Conservation (phyloP, 371 early-diverging fungal species). For the Haplosporangium sp. region DNA sequence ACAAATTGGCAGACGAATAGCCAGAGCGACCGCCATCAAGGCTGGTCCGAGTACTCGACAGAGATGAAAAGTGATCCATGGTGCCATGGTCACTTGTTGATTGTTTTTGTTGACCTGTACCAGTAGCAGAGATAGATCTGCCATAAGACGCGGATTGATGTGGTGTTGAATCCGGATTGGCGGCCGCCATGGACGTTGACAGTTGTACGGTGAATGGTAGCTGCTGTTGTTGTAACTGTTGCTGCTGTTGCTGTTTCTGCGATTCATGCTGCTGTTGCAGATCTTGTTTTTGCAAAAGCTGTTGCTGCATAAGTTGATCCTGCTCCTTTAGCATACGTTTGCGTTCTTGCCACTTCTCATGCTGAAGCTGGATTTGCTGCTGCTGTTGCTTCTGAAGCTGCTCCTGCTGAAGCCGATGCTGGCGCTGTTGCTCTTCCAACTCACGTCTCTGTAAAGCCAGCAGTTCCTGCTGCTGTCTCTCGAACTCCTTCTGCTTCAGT, state of each 20-base stretch:
- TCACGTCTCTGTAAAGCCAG: conserved; percentile 23
- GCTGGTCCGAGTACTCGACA: not conserved
- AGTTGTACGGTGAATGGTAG: conserved; percentile 1
- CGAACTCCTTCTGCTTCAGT: conserved; percentile 41
- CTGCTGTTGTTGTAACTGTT: conserved; percentile 32
- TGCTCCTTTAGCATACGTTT: conserved; percentile 38
- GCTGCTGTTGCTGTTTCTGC: conserved; percentile 25
- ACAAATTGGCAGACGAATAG: not conserved
- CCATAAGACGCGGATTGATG: conserved; percentile 9
- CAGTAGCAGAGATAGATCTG: conserved; percentile 1
- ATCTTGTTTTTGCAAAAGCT: conserved; percentile 27
- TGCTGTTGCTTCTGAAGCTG: conserved; percentile 52
- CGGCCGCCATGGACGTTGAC: conserved; percentile 3
- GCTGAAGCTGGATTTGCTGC: conserved; percentile 45
- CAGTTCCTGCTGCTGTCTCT: conserved; percentile 36
- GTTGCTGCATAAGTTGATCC: conserved; percentile 25
- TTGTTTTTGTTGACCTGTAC: not conserved
- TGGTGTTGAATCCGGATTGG: not conserved
- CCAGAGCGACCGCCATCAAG: not conserved
- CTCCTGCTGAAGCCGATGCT: conserved; percentile 46
- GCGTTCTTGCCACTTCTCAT: conserved; percentile 52
- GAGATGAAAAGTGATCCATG: not conserved
- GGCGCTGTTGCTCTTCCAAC: conserved; percentile 45
- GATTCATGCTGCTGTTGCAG: conserved; percentile 32
- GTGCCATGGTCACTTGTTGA: not conserved